Conservation (phyloP, 1,284 basidiomycete species). For the Leccinum pallidistipes region DNA sequence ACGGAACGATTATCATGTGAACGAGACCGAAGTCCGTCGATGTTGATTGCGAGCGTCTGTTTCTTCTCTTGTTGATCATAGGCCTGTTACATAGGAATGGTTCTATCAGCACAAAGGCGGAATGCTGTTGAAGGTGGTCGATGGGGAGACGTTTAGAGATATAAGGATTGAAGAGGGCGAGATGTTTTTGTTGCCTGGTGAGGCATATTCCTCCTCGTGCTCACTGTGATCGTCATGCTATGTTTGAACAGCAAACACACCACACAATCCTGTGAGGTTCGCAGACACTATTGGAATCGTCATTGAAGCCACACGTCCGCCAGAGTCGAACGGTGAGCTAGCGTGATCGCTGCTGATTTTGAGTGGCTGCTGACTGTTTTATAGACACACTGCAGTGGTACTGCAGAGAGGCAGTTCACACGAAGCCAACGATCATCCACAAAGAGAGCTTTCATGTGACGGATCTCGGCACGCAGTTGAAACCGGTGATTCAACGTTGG, state of each 20-base stretch:
- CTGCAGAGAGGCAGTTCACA: conserved; percentile 71
- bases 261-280: conserved; percentile 93
- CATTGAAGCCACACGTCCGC: conserved; percentile 86
- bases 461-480: conserved; percentile 92
- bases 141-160: conserved; percentile 85
- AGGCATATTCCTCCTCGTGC: conserved; percentile 13
- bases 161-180: conserved; percentile 92
- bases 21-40: conserved; percentile 79
- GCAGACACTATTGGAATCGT: conserved; percentile 94
- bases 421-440: conserved; percentile 78
- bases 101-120: conserved; percentile 93
- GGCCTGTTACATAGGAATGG: conserved; percentile 67
- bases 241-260: conserved; percentile 73
- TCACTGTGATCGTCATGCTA: not conserved
- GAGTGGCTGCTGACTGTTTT: not conserved
- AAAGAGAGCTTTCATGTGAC: conserved; percentile 89
- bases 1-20: conserved; percentile 90
- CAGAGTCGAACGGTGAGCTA: conserved; percentile 51
- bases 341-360: not conserved
- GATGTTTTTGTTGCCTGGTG: conserved; percentile 93
- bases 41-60: not conserved
- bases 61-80: not conserved
- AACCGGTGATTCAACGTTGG: conserved; percentile 88
- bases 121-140: conserved; percentile 88
- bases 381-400: conserved; percentile 94